These are phyloP conservation scores for Ricinus communis DNA, from an alignment of 345 rosid species.

Conservation along the genomic window DNA sequence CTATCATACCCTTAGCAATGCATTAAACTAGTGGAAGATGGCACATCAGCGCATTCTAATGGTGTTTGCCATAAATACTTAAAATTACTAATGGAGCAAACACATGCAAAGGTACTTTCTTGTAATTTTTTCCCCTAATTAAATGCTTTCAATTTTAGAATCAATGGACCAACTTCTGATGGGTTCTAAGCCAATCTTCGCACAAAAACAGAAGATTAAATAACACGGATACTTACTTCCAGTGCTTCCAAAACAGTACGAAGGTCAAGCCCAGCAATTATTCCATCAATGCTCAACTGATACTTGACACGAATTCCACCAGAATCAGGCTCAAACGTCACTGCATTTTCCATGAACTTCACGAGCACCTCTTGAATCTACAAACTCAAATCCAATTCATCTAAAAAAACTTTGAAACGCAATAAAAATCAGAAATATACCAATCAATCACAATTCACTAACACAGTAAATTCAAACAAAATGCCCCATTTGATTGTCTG, in stretches of 20 bases:
- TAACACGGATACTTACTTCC: conserved; percentile 57
- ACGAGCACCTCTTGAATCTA: conserved; percentile 88
- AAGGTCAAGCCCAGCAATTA: conserved; percentile 51
- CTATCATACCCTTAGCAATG: no score
- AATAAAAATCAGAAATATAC: conserved; percentile 42
- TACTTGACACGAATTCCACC: conserved; percentile 52
- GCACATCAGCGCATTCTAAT: no score
- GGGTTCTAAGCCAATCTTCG: no score
- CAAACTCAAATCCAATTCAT: conserved; percentile 67
- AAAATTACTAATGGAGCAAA: no score
- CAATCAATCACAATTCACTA: conserved; percentile 25
- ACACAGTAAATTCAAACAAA: conserved; percentile 10
- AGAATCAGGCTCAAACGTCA: conserved; percentile 59
- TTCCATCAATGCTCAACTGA: conserved; percentile 45
- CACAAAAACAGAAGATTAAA: conserved; percentile 11
- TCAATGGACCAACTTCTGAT: no score
- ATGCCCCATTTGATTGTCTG: not conserved
- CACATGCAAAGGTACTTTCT: no score
- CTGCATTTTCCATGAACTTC: conserved; percentile 68
- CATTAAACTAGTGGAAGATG: no score
- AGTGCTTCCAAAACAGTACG: conserved; percentile 66
- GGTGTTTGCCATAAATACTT: no score
- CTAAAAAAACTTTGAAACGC: conserved; percentile 47
- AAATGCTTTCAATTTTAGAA: no score
- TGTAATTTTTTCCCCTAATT: no score